Evolutionary conservation across 1,139 yeast species (phyloP).

Genomic region (Kurtzmaniella quercitrusa): DNA sequence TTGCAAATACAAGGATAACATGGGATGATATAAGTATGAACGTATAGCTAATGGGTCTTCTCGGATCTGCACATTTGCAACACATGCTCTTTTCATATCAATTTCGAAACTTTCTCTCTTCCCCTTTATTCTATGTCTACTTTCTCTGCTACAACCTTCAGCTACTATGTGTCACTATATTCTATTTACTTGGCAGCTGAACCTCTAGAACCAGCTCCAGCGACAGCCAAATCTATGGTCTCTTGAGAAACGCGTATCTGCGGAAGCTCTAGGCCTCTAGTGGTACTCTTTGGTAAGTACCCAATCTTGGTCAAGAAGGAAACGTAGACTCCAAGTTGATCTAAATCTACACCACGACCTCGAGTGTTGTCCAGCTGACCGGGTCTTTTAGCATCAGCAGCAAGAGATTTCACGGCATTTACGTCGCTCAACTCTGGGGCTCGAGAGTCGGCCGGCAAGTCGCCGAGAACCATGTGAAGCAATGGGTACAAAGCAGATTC

Average conservation of each 20-base stretch:
- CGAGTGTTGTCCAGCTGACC: constrained; percentile 54
- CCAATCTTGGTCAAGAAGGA: constrained; percentile 77
- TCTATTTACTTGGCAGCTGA: constrained; percentile 41
- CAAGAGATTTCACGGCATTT: constrained; percentile 66
- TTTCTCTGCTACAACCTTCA: neutral
- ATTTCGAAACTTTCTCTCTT: too few species aligned
- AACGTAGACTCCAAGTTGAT: constrained; percentile 70
- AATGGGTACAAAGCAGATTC: constrained; percentile 91
- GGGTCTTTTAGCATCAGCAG: constrained; percentile 56
- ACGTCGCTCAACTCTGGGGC: constrained; percentile 93
- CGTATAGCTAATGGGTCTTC: too few species aligned
- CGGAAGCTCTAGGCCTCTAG: constrained; percentile 46
- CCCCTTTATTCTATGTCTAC: neutral
- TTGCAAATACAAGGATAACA: too few species aligned
- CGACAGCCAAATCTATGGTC: constrained; percentile 59
- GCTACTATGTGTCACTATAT: neutral
- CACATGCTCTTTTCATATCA: too few species aligned
- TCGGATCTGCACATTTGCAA: too few species aligned
- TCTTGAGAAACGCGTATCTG: constrained; percentile 50
- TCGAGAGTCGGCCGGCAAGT: constrained; percentile 82
- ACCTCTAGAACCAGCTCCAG: constrained; percentile 88
- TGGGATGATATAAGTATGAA: too few species aligned
- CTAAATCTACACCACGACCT: constrained; percentile 69
- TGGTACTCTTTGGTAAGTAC: constrained; percentile 62
- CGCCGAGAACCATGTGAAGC: constrained; percentile 88